Base-by-base conservation (phyloP, 2,329 filamentous ascomycete genomes). In the Cladorrhinum sp. region DNA sequence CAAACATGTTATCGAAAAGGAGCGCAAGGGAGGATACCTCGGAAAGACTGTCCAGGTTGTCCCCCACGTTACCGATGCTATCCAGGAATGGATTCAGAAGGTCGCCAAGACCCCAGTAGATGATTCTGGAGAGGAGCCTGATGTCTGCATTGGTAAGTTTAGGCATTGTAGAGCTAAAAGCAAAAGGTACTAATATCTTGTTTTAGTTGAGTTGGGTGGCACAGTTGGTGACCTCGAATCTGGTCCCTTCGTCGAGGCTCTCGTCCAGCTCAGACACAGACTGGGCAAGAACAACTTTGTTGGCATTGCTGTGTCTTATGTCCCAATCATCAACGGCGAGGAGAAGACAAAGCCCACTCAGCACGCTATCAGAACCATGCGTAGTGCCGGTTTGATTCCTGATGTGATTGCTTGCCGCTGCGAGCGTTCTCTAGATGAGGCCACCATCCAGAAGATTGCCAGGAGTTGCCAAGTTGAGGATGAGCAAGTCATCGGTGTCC, bases 331-430 rank as follows among this genome's bases (percentile, higher is more conserved):
- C 8, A 65, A 82, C 60, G 82, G 83, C 48, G 83, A 98, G 79
- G 87, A 96, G 75, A 98, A 98, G 85, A 98, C 93, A 9, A 98
- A 98, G 79, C 95, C 95, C 0, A 99, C 95, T 0, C 95, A 99
- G 75, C 86, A 91, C 69, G 91, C 93, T 24, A 92, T 98, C 69
- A 88, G 88, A 71, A 86, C 90, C 69, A 87, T 93, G 64, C 88
- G 93, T 64, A 93, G 90, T 71, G 89, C 90, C 64, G 92, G 92
- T 71, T 76, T 91, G 58, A 84, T 81, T 61, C 88, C 88, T 1
- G 87, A 90, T 68, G 72, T 95, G 73, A 86, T 98, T 77, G 95
- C 93, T 13, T 98, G 95, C 73, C 91, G 95, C 57, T 98, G 93
- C 74, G 89, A 93, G 70, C 81, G 83, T 56, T 84, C 88, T 12